These are phyloP conservation scores for Pyrus bretschneideri DNA, from an alignment of 306 rosid species.

Conservation along the genomic window DNA sequence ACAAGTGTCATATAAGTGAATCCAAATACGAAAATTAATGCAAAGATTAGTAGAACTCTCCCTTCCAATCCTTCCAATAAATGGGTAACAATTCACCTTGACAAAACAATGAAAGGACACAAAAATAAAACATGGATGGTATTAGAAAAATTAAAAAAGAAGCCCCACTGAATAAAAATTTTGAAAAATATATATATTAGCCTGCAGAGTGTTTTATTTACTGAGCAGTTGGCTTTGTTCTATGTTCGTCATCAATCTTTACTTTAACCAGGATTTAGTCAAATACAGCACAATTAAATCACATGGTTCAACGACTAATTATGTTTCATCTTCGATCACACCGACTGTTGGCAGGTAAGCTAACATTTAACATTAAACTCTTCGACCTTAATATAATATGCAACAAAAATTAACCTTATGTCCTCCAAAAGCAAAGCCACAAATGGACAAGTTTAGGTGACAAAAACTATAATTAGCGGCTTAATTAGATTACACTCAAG, in stretches of 20 bases:
- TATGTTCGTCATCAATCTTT: slow-evolving; percentile 3
- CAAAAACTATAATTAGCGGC: background rate
- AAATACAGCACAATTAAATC: background rate
- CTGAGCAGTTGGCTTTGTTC: background rate
- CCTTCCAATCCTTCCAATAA: background rate
- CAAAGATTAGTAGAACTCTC: too few species aligned
- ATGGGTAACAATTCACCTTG: too few species aligned
- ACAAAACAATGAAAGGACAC: background rate
- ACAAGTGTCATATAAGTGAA: too few species aligned
- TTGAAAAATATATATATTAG: background rate
- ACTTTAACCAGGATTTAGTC: slow-evolving; percentile 11
- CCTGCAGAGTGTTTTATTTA: background rate
- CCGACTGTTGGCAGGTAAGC: slow-evolving; percentile 36
- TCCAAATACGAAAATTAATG: too few species aligned
- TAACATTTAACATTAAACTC: slow-evolving; percentile 17
- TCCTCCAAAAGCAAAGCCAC: background rate
- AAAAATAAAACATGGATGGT: background rate
- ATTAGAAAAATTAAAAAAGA: background rate
- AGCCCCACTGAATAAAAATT: background rate
- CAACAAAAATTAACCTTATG: background rate
- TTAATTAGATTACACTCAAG: slow-evolving; percentile 3
- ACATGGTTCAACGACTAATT: slow-evolving; percentile 28
- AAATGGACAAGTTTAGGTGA: background rate
- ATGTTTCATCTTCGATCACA: slow-evolving; percentile 20
- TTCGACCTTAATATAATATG: background rate